Percentiles rank a stretch among this genome's conserved stretches.
These are phyloP conservation scores for Tetramitus jugosus DNA, from an alignment of 208 protist species.

Conservation along the genomic window DNA sequence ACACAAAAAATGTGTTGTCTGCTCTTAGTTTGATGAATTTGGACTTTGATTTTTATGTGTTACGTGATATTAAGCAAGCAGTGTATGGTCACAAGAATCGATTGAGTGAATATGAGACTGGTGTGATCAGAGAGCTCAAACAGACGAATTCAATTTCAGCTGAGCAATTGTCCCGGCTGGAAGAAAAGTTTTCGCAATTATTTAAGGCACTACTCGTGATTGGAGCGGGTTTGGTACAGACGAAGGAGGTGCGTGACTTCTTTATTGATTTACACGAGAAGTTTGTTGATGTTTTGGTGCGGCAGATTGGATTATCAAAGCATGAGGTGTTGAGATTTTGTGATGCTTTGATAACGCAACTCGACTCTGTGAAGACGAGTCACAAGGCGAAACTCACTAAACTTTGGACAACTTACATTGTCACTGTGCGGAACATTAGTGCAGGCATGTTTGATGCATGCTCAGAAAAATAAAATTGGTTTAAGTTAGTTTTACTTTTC, in stretches of 20 bases:
- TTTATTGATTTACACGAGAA: constrained; percentile 15
- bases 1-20: background rate
- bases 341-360: too few relatives aligned
- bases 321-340: too few relatives aligned
- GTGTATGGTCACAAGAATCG: background rate
- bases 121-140: background rate
- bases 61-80: background rate
- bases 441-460: too few relatives aligned
- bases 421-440: too few relatives aligned
- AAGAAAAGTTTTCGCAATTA: background rate
- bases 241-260: background rate
- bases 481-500: too few relatives aligned
- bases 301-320: too few relatives aligned
- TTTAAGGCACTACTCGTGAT: background rate
- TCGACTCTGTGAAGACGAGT: too few relatives aligned
- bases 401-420: too few relatives aligned
- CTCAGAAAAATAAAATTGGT: too few relatives aligned
- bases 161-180: background rate
- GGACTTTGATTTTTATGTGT: background rate
- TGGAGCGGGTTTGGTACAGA: background rate
- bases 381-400: too few relatives aligned
- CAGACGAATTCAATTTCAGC: background rate
- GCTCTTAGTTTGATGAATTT: background rate
- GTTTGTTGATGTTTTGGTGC: constrained; percentile 19
- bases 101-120: background rate